A percentile compares a stretch with the other conserved stretches of the same genome.
phyloP scores from a whole-genome alignment of 129 eudicot species.

The Rutidosis leptorrhynchoides region DNA sequence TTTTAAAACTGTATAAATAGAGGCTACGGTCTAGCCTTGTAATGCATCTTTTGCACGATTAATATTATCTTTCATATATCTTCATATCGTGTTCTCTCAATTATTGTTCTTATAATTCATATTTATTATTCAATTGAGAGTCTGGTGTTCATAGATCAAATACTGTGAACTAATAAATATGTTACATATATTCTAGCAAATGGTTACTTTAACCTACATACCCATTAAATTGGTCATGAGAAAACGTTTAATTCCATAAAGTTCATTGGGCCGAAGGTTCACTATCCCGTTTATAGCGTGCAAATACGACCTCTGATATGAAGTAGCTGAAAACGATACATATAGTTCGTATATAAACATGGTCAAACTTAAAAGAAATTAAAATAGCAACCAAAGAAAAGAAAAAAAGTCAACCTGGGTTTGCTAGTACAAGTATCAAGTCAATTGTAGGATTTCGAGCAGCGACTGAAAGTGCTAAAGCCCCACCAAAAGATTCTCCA shows the following conservation, averaged over 20 bases:
- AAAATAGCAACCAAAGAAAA: too few species aligned
- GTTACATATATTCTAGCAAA: too few species aligned
- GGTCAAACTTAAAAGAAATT: background rate
- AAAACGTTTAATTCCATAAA: conserved; percentile 53
- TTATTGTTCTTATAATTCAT: too few species aligned
- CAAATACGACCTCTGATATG: conserved; percentile 65
- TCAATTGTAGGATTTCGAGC: conserved; percentile 63
- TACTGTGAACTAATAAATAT: too few species aligned
- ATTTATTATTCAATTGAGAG: too few species aligned
- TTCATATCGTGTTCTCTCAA: too few species aligned
- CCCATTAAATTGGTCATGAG: conserved; percentile 63
- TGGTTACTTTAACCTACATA: conserved; percentile 22
- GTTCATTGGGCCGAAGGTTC: conserved; percentile 53
- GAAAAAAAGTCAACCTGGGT: conserved; percentile 52
- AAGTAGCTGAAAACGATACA: conserved; percentile 59
- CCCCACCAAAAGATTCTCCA: conserved; percentile 77
- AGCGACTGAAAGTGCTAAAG: conserved; percentile 72
- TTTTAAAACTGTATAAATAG: too few species aligned
- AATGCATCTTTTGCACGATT: too few species aligned
- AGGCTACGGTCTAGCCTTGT: too few species aligned
- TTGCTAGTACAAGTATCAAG: conserved; percentile 53
- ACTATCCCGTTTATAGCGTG: conserved; percentile 59
- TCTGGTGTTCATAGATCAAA: too few species aligned
- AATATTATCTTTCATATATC: too few species aligned
- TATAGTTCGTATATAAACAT: background rate